These are phyloP conservation scores for Debaryomyces robertsiae DNA, from an alignment of 1,139 yeast species.

Conservation along the genomic window DNA sequence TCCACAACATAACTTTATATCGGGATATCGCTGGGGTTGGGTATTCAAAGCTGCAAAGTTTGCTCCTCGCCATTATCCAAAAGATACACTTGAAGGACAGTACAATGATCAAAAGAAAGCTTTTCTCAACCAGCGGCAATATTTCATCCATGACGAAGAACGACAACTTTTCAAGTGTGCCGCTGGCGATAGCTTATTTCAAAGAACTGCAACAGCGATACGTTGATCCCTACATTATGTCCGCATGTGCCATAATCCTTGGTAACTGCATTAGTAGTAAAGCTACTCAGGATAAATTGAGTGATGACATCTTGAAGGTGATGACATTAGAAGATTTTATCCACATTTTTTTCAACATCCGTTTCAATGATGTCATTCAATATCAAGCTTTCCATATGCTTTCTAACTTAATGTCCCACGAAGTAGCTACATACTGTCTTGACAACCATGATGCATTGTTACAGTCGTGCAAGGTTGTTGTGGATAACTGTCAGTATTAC, in stretches of 20 bases:
- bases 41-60: conserved; percentile 11
- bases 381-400: conserved; percentile 42
- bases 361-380: conserved; percentile 40
- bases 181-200: conserved; percentile 12
- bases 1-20: conserved; percentile 21
- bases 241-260: conserved; percentile 34
- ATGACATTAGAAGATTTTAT: conserved; percentile 22
- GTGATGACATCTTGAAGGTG: conserved; percentile 14
- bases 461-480: conserved; percentile 30
- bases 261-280: conserved; percentile 38
- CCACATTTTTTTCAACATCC: conserved; percentile 22
- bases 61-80: conserved; percentile 13
- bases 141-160: conserved; percentile 33
- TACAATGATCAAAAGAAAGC: conserved; percentile 25
- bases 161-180: conserved; percentile 19
- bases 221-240: conserved; percentile 30
- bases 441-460: conserved; percentile 15
- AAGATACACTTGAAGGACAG: conserved; percentile 14
- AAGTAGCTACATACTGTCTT: conserved; percentile 15
- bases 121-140: conserved; percentile 42
- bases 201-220: conserved; percentile 6
- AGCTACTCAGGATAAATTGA: conserved; percentile 21
- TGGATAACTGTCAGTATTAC: conserved; percentile 42
- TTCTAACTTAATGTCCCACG: conserved; percentile 29
- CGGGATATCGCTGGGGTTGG: conserved; percentile 19